These are phyloP conservation scores for Epichloe typhina DNA, from an alignment of 2,329 filamentous ascomycete genomes.

Conservation along the genomic window DNA sequence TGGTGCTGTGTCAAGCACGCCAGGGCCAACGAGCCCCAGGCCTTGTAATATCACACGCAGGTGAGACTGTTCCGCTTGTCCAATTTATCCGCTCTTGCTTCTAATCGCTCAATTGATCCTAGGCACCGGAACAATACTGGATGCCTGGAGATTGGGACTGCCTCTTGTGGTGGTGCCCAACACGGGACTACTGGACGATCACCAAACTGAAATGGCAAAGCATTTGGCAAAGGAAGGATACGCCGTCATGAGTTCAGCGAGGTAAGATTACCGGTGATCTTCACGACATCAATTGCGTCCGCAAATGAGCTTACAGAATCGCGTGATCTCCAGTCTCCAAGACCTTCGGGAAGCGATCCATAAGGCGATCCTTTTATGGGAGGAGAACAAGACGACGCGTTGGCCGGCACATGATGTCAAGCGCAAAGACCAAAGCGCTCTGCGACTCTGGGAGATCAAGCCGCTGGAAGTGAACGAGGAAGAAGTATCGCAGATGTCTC, in stretches of 20 bases:
- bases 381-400: constrained; percentile 21
- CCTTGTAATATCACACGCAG: constrained; percentile 78
- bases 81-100: not conserved
- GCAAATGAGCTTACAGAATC: not conserved
- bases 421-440: constrained; percentile 3
- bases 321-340: constrained; percentile 10
- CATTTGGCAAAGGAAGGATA: constrained; percentile 65
- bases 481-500: constrained; percentile 23
- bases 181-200: constrained; percentile 67
- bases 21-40: constrained; percentile 44
- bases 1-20: constrained; percentile 38
- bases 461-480: constrained; percentile 21
- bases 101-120: not conserved
- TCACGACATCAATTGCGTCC: not conserved
- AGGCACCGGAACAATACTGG: constrained; percentile 86
- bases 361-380: constrained; percentile 23
- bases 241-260: constrained; percentile 55
- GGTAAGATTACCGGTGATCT: constrained; percentile 29
- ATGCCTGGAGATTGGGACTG: constrained; percentile 59
- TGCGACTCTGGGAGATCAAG: constrained; percentile 23
- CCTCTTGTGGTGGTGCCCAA: constrained; percentile 89
- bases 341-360: constrained; percentile 24
- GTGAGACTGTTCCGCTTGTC: constrained; percentile 34
- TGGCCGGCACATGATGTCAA: constrained; percentile 19
- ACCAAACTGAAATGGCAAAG: constrained; percentile 76